These are phyloP conservation scores for Synchytrium microbalum DNA, from an alignment of 371 early-diverging fungal genomes.

Conservation along the genomic window DNA sequence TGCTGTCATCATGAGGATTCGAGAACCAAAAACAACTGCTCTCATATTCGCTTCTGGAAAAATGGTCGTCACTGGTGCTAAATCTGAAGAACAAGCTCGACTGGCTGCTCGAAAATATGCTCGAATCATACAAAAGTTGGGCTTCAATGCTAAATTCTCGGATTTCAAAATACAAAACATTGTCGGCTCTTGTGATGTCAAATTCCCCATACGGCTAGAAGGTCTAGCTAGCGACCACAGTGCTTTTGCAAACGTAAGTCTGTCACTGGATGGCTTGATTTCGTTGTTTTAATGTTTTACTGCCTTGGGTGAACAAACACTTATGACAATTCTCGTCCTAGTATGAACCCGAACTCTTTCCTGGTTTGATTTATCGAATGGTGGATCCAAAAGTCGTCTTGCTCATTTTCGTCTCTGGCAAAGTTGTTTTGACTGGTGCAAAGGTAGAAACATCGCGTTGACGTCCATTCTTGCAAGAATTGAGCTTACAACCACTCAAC, in stretches of 20 bases:
- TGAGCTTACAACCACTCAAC: neutral
- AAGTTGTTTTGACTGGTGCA: constrained; percentile 99
- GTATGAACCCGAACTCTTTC: constrained; percentile 99
- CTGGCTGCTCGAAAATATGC: constrained; percentile 99
- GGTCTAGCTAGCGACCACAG: constrained; percentile 98
- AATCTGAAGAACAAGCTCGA: constrained; percentile 93
- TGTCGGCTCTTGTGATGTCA: constrained; percentile 99
- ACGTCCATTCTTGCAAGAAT: neutral
- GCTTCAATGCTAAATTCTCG: constrained; percentile 97
- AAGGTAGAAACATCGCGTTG: constrained; percentile 55
- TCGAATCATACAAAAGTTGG: constrained; percentile 98
- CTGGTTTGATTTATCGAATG: constrained; percentile 99
- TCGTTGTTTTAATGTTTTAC: constrained; percentile 6
- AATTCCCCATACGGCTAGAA: constrained; percentile 99
- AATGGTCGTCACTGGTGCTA: constrained; percentile 98
- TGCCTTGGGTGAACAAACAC: neutral
- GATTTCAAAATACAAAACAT: constrained; percentile 99
- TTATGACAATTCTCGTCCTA: constrained; percentile 32
- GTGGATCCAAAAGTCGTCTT: constrained; percentile 99
- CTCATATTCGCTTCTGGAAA: constrained; percentile 99
- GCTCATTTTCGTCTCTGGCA: constrained; percentile 99
- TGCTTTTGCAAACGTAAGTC: constrained; percentile 89
- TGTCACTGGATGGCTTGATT: neutral
- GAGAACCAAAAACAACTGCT: constrained; percentile 99
- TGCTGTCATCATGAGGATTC: constrained; percentile 99